phyloP scores from a whole-genome alignment of 345 rosid species.

The Eucalyptus polyanthemos region DNA sequence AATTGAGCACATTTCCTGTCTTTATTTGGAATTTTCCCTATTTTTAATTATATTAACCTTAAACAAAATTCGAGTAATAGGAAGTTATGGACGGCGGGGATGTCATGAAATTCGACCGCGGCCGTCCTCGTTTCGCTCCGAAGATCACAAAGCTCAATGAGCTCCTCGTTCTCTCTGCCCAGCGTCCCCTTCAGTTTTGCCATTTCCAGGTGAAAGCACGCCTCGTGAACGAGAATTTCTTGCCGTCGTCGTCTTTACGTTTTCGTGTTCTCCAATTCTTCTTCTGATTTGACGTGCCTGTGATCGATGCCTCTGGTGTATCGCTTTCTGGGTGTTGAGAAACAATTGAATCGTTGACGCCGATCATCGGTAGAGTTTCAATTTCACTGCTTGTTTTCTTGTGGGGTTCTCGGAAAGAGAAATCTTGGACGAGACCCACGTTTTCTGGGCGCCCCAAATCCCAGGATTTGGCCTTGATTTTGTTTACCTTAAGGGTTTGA shows the following conservation, averaged over 20 bases:
- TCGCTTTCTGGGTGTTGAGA: not conserved
- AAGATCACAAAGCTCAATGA: not conserved
- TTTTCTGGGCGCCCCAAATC: not conserved
- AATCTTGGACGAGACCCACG: not conserved
- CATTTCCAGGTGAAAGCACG: not conserved
- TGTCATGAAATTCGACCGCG: not conserved
- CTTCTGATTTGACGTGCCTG: not conserved
- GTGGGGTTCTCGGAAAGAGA: not conserved
- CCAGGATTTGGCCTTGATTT: not conserved
- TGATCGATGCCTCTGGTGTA: not conserved
- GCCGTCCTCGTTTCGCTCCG: not conserved
- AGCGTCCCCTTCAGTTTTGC: not conserved
- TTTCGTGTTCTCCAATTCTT: not conserved
- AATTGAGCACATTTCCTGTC: accelerated
- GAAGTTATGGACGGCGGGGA: not conserved
- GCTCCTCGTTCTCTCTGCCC: not conserved
- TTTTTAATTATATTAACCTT: not conserved
- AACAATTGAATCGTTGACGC: not conserved
- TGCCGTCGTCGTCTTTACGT: not conserved
- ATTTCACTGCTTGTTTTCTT: not conserved
- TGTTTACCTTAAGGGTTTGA: not conserved
- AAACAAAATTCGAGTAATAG: not conserved
- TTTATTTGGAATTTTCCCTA: too few relatives aligned
- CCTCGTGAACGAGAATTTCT: not conserved
- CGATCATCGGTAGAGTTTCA: not conserved